Conservation (phyloP, 2,329 filamentous ascomycete species). For the Diaporthe citrichinensis region DNA sequence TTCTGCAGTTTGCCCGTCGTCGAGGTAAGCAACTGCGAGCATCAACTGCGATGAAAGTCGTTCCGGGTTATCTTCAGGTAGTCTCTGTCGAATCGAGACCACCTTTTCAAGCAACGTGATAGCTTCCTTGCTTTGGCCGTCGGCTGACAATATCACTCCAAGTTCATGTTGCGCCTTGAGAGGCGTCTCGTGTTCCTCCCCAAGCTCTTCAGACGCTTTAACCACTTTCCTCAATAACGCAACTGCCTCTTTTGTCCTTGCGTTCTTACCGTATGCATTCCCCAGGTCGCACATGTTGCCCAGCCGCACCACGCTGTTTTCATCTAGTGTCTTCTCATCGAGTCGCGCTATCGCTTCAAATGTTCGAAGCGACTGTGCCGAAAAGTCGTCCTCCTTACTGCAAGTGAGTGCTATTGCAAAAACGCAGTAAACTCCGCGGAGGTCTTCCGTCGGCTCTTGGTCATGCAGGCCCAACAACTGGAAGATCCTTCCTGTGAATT, state of each 20-base stretch:
- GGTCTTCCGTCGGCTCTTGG: not conserved
- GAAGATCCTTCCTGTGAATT: not conserved
- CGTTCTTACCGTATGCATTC: rapidly evolving
- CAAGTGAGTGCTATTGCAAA: not conserved
- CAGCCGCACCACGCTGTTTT: not conserved
- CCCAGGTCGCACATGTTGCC: not conserved
- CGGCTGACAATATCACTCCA: rapidly evolving
- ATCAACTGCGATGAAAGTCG: not conserved
- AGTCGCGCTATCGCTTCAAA: not conserved
- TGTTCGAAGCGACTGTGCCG: not conserved
- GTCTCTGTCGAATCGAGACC: not conserved
- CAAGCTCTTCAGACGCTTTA: not conserved
- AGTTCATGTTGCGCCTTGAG: not conserved
- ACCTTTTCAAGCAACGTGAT: not conserved
- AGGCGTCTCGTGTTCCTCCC: not conserved
- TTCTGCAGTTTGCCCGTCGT: not conserved
- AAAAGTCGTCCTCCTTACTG: too few relatives aligned
- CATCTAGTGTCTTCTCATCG: not conserved
- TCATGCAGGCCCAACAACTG: not conserved
- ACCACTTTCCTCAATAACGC: not conserved
- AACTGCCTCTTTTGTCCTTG: not conserved
- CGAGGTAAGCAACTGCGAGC: not conserved
- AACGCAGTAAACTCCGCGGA: not conserved
- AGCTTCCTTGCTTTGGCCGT: not conserved
- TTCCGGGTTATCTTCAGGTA: not conserved